A percentile compares a stretch with the other conserved stretches of the same genome.
phyloP scores from a whole-genome alignment of 2,329 filamentous ascomycete genomes.

The Alternaria triticimaculans region DNA sequence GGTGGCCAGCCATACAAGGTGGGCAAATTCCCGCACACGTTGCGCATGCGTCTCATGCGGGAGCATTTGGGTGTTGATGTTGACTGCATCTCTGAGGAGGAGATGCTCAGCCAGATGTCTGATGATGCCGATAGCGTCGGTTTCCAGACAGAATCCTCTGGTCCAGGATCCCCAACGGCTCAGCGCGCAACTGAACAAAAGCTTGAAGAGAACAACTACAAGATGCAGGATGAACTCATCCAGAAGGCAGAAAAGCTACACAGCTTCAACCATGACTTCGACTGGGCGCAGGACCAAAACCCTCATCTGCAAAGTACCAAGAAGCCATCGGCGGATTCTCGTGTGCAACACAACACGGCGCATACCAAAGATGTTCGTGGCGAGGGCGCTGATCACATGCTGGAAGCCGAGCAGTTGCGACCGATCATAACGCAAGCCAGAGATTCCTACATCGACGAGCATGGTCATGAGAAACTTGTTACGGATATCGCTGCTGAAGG shows the following conservation, averaged over 20 bases:
- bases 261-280: constrained; percentile 80
- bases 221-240: constrained; percentile 63
- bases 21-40: constrained; percentile 88
- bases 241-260: constrained; percentile 62
- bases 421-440: constrained; percentile 68
- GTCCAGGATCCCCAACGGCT: constrained; percentile 40
- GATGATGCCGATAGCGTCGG: constrained; percentile 73
- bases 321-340: constrained; percentile 63
- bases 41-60: constrained; percentile 92
- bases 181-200: constrained; percentile 49
- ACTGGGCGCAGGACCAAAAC: constrained; percentile 65
- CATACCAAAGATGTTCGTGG: constrained; percentile 81
- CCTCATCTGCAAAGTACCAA: constrained; percentile 63
- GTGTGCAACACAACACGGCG: constrained; percentile 65
- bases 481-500: constrained; percentile 69
- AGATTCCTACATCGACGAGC: constrained; percentile 72
- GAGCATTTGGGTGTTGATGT: constrained; percentile 97
- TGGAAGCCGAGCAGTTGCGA: constrained; percentile 56
- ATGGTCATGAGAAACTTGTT: constrained; percentile 73
- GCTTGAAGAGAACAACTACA: constrained; percentile 49
- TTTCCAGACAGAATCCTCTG: constrained; percentile 46
- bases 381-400: constrained; percentile 76
- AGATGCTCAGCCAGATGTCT: constrained; percentile 39
- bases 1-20: constrained; percentile 87
- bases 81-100: constrained; percentile 70